Evolutionary conservation across 345 rosid species (phyloP).

Genomic region (Erucastrum elatum): DNA sequence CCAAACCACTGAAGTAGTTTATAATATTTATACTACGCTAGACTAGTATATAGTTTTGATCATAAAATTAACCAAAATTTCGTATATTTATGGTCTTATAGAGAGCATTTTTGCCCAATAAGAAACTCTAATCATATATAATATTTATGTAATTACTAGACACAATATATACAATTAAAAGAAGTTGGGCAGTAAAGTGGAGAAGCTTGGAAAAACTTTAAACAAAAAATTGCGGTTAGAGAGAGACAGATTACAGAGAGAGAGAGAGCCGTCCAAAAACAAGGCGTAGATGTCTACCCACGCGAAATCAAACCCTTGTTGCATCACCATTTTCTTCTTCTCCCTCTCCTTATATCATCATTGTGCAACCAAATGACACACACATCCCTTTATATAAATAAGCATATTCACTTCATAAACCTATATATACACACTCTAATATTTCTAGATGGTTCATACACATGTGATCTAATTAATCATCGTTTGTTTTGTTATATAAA

Average conservation of each 20-base stretch:
- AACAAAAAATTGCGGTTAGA: conserved; percentile 56
- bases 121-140: neutral
- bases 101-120: neutral
- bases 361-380: conserved; percentile 26
- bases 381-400: conserved; percentile 34
- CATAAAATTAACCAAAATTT: neutral
- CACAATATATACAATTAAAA: conserved; percentile 5
- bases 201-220: conserved; percentile 44
- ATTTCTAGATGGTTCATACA: conserved; percentile 30
- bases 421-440: conserved; percentile 14
- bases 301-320: conserved; percentile 71
- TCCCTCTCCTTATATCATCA: conserved; percentile 34
- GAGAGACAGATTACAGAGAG: conserved; percentile 22
- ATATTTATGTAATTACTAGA: conserved; percentile 8
- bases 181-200: conserved; percentile 33
- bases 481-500: conserved; percentile 9
- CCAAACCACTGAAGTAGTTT: neutral
- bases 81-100: neutral
- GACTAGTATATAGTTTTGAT: neutral
- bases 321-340: conserved; percentile 31
- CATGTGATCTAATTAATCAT: conserved; percentile 27
- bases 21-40: neutral
- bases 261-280: conserved; percentile 91
- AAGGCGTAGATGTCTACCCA: conserved; percentile 62
- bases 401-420: conserved; percentile 13